A percentile compares a stretch with the other conserved stretches of the same genome.
Conservation (phyloP, 2,329 filamentous ascomycete species). For the Xylaria arbuscula region DNA sequence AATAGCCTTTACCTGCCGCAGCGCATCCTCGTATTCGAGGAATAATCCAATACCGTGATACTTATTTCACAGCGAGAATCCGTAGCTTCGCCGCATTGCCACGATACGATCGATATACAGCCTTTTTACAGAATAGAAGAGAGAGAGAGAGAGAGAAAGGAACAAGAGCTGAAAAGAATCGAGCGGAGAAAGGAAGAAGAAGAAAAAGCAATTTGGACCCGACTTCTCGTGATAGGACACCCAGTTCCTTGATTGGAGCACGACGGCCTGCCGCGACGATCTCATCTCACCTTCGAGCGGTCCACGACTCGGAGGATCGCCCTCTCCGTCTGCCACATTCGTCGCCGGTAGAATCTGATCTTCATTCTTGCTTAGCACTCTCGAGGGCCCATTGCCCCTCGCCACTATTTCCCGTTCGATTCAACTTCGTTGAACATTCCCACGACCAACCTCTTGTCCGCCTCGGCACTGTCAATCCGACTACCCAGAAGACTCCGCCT, state of each 20-base stretch:
- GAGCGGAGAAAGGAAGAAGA: not conserved
- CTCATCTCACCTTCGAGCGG: not conserved
- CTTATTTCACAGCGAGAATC: not conserved
- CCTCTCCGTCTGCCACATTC: not conserved
- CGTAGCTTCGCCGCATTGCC: slow-evolving; percentile 6
- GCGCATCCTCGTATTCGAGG: not conserved
- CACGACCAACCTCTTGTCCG: not conserved
- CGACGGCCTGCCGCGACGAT: not conserved
- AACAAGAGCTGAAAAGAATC: not conserved
- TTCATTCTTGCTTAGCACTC: not conserved
- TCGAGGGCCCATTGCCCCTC: slow-evolving; percentile 5
- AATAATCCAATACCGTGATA: slow-evolving; percentile 14
- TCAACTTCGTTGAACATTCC: not conserved
- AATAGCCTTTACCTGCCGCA: not conserved
- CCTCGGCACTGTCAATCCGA: not conserved
- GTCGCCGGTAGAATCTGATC: not conserved
- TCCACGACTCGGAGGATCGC: not conserved
- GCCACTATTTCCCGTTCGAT: not conserved
- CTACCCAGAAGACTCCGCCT: not conserved
- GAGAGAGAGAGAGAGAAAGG: not conserved
- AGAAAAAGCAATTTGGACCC: not conserved
- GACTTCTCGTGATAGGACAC: not conserved
- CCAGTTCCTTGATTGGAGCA: not conserved
- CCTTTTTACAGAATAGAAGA: not conserved
- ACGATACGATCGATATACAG: not conserved